phyloP scores from a whole-genome alignment of 2,329 filamentous ascomycete species.

The Alternaria triticina region DNA sequence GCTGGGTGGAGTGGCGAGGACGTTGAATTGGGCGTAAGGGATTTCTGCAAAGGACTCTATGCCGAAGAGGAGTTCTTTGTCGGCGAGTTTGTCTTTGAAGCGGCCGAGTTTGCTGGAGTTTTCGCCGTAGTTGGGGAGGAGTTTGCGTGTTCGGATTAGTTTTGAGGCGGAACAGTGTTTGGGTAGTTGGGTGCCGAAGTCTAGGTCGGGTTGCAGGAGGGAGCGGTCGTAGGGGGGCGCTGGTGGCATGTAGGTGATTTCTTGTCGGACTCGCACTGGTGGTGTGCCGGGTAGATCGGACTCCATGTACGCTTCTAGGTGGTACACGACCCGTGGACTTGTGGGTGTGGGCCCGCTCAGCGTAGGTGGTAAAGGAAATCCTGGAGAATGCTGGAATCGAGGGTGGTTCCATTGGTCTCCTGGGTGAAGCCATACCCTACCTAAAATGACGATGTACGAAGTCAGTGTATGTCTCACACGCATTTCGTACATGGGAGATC shows the following conservation, averaged over 20 bases:
- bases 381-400: constrained; percentile 34
- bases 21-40: constrained; percentile 30
- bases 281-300: neutral
- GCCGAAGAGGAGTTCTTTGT: constrained; percentile 32
- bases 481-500: neutral
- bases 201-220: constrained; percentile 22
- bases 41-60: constrained; percentile 24
- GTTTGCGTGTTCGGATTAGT: constrained; percentile 31
- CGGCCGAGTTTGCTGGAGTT: constrained; percentile 24
- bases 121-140: constrained; percentile 26
- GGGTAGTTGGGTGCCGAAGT: constrained; percentile 18
- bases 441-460: neutral
- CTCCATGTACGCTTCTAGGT: constrained; percentile 22
- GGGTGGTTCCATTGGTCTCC: constrained; percentile 28
- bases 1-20: constrained; percentile 27
- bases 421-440: constrained; percentile 18
- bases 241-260: constrained; percentile 14
- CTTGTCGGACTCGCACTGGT: constrained; percentile 11
- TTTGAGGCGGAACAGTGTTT: constrained; percentile 26
- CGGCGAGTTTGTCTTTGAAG: constrained; percentile 27
- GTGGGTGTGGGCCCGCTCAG: neutral
- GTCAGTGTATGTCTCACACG: neutral
- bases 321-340: constrained; percentile 23
- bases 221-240: constrained; percentile 23
- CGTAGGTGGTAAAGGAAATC: constrained; percentile 26